Percentiles rank a stretch among this genome's conserved stretches.
phyloP scores from a whole-genome alignment of 225 moss, liverwort and hornwort species.

The Pleurozium schreberi region DNA sequence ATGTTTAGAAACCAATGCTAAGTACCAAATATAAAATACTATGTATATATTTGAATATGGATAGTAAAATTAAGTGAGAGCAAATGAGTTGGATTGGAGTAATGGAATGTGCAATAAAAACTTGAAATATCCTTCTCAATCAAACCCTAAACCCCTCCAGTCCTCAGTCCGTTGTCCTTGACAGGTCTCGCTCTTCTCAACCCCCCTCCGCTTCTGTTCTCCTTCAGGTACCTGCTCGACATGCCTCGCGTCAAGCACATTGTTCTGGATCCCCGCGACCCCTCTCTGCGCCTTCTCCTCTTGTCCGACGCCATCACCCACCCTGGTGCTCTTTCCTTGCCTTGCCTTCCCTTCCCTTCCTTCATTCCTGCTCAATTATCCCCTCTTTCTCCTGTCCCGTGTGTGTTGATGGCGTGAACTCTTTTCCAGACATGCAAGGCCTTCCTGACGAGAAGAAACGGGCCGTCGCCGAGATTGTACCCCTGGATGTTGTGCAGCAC shows the following conservation, averaged over 20 bases:
- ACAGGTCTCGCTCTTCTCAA: background rate
- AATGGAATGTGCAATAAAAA: background rate
- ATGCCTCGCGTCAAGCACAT: constrained; percentile 86
- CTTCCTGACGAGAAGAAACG: constrained; percentile 50
- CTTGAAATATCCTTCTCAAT: background rate
- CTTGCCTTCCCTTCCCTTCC: no score
- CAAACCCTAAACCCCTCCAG: background rate
- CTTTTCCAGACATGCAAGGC: constrained; percentile 22
- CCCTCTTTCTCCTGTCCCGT: background rate
- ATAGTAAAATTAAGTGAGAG: background rate
- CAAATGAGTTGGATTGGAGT: background rate
- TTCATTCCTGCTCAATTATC: background rate
- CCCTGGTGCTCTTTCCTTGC: constrained; percentile 10
- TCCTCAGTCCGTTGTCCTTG: background rate
- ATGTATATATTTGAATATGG: background rate
- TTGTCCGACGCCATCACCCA: constrained; percentile 36
- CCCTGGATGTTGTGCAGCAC: constrained; percentile 53
- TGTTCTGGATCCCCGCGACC: constrained; percentile 53
- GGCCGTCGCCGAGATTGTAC: constrained; percentile 33
- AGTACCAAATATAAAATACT: background rate
- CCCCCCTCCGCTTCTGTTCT: background rate
- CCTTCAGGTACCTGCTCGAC: constrained; percentile 54
- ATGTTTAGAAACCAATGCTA: background rate
- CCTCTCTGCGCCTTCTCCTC: constrained; percentile 60
- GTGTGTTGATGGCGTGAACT: background rate